Evolutionary conservation across 257 asterid genomes (phyloP).

Genomic region (Nicotiana tomentosiformis): DNA sequence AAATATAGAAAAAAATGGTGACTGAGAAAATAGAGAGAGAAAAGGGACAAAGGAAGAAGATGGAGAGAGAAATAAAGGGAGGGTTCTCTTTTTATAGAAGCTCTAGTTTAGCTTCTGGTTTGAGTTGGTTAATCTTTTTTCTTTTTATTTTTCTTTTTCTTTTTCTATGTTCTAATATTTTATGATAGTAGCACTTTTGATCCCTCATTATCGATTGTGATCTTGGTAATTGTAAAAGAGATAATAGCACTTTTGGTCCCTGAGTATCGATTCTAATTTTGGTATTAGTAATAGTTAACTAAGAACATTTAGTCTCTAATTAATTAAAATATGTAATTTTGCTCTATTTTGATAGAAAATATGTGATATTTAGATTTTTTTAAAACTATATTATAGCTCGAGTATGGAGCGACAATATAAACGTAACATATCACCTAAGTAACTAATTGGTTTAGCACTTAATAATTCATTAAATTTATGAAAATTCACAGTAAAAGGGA

Average conservation of each 20-base stretch:
- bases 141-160: not conserved
- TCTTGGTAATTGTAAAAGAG: not conserved
- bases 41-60: conserved; percentile 20
- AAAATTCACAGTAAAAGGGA: not conserved
- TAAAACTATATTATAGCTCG: not conserved
- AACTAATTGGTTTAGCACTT: not conserved
- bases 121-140: conserved; percentile 16
- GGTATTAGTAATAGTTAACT: not conserved
- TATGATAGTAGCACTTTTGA: not conserved
- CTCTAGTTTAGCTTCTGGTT: conserved; percentile 31
- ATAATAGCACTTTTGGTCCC: not conserved
- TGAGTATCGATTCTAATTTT: not conserved
- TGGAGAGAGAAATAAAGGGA: conserved; percentile 33
- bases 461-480: not conserved
- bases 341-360: not conserved
- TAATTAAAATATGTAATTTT: not conserved
- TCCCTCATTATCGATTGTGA: not conserved
- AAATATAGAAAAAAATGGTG: not conserved
- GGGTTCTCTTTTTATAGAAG: conserved; percentile 48
- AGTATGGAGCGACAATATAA: not conserved
- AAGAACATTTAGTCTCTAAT: not conserved
- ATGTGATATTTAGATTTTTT: not conserved
- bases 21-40: conserved; percentile 1
- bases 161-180: not conserved
- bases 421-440: too few species aligned